A percentile compares a stretch with the other conserved stretches of the same genome.
phyloP scores from a whole-genome alignment of 2,329 filamentous ascomycete genomes.

The Triangularia setosa region DNA sequence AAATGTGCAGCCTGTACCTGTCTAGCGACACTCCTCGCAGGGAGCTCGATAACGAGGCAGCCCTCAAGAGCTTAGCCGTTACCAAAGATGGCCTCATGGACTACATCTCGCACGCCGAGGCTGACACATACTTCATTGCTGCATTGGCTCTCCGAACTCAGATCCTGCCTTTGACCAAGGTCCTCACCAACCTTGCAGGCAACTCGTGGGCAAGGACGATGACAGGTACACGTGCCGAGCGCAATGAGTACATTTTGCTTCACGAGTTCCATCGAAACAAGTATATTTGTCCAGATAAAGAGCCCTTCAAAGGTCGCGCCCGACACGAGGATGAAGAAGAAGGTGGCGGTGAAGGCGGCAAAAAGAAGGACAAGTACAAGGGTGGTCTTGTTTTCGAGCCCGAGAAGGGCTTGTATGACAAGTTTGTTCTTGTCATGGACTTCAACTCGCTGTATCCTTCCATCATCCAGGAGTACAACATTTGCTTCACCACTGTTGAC shows the following conservation, averaged over 20 bases:
- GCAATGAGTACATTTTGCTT: slow-evolving; percentile 97
- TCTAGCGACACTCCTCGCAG: slow-evolving; percentile 66
- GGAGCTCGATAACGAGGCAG: slow-evolving; percentile 84
- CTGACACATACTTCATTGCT: slow-evolving; percentile 93
- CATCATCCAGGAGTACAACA: slow-evolving; percentile 99
- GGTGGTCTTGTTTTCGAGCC: slow-evolving; percentile 97
- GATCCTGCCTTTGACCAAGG: slow-evolving; percentile 88
- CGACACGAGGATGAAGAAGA: slow-evolving; percentile 73
- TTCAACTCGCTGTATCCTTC: slow-evolving; percentile 99
- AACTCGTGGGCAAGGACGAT: slow-evolving; percentile 98
- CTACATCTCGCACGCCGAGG: slow-evolving; percentile 89
- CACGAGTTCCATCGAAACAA: slow-evolving; percentile 97
- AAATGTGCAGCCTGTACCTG: slow-evolving; percentile 94
- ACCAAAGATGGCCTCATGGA: slow-evolving; percentile 85
- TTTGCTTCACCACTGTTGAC: slow-evolving; percentile 97
- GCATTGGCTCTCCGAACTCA: slow-evolving; percentile 85
- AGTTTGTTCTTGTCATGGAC: slow-evolving; percentile 98
- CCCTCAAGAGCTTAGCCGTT: slow-evolving; percentile 80
- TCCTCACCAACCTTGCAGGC: slow-evolving; percentile 91
- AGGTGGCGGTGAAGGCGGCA: slow-evolving; percentile 58
- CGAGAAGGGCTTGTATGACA: slow-evolving; percentile 95
- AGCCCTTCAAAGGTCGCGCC: slow-evolving; percentile 70
- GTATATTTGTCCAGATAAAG: slow-evolving; percentile 97
- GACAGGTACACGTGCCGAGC: slow-evolving; percentile 91
- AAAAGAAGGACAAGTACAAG: slow-evolving; percentile 99